Base-by-base conservation (phyloP, 1,139 yeast genomes). In the Protomyces inundatus region DNA sequence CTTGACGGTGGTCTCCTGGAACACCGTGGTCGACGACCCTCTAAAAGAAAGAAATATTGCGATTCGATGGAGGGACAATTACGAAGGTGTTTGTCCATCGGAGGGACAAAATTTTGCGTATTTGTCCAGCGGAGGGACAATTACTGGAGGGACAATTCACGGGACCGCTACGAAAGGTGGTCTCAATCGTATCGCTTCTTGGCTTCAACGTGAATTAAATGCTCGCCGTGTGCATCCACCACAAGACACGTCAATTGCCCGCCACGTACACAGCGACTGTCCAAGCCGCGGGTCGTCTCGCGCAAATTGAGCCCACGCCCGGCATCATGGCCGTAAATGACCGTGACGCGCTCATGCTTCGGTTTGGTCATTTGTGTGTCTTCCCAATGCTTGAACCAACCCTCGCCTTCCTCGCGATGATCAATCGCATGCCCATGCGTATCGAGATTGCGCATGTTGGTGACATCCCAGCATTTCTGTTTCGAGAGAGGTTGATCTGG, bases 251-350 rank as follows among this genome's bases (percentile, higher is more conserved):
- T 81, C 66, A 91, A 79, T 64, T 80, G 73, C 9, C 84, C 86
- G 2, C 97, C 97, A 67, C 82, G 81, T 68, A 84, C 88, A 76
- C 98, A 91, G 1, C 88, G 88, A 9, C 89, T 79, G 72, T 91
- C 98, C 51, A 91, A 76, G 0, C 97, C 98, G 70, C 82, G 84
- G 3, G 96, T 80, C 73, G 79, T 89, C 67, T 82, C 80, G 68
- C 82, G 81, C 60, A 86, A 69, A 65, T 82, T 84, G 56, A 91
- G 80, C 0, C 97, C 97, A 65, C 85, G 77, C 64, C 84, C 80
- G 3, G 97, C 95, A 73, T 88, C 95, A 72, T 91, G 98, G 0
- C 98, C 98, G 72, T 91, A 91, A 70, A 83, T 84, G 0, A 90
- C 91, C 50, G 71, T 68, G 12, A 82, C 76, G 7, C 80, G 76